phyloP scores from a whole-genome alignment of 2,329 filamentous ascomycete genomes.

The Botryosphaeria dothidea region DNA sequence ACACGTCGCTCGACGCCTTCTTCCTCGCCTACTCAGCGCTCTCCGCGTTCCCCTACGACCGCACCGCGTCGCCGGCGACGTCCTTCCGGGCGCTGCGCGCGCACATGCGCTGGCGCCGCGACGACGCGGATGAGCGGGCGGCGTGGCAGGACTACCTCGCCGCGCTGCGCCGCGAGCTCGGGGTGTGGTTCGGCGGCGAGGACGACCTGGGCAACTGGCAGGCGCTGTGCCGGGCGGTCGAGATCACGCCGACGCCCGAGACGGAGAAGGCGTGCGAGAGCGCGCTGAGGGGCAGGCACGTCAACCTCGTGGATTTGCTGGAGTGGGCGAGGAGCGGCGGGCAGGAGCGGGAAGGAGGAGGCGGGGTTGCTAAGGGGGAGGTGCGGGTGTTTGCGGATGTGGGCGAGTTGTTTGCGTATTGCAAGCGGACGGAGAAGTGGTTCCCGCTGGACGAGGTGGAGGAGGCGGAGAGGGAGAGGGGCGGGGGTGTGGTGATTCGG shows the following conservation, averaged over 20 bases:
- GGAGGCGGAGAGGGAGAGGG: not conserved
- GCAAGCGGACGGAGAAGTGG: not conserved
- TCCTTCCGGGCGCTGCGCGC: not conserved
- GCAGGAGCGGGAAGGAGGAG: not conserved
- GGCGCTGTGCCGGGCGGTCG: slow-evolving; percentile 22
- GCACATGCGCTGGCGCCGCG: not conserved
- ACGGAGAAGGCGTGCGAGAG: not conserved
- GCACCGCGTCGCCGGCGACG: not conserved
- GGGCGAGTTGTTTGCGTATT: not conserved
- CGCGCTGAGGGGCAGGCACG: slow-evolving; percentile 18
- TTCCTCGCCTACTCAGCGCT: not conserved
- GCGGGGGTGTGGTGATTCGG: not conserved
- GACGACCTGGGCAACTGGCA: slow-evolving; percentile 23
- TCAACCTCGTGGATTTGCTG: slow-evolving; percentile 24
- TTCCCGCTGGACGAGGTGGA: not conserved
- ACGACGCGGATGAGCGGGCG: not conserved
- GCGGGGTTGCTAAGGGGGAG: not conserved
- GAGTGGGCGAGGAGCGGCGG: slow-evolving; percentile 20
- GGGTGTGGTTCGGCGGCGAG: slow-evolving; percentile 22
- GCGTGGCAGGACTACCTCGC: slow-evolving; percentile 21
- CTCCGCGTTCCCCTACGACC: not conserved
- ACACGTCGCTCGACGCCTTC: not conserved
- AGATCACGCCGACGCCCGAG: slow-evolving; percentile 17
- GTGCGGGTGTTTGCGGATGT: slow-evolving; percentile 17
- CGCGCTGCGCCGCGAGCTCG: slow-evolving; percentile 23